phyloP scores from a whole-genome alignment of 106 monocot genomes.

The Posidonia australis region DNA sequence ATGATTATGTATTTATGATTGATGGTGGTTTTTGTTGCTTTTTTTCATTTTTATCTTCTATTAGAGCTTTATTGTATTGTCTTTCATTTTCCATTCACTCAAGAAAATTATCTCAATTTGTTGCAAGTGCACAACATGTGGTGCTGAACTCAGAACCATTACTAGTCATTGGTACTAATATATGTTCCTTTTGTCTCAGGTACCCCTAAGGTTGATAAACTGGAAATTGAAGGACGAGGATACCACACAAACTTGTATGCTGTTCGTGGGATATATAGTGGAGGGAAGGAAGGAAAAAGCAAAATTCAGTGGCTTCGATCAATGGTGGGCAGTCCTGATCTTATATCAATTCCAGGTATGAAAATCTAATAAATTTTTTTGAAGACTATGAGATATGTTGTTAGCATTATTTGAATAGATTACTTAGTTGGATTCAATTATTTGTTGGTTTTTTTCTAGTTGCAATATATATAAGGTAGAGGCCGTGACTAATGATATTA shows the following conservation, averaged over 20 bases:
- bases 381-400: too few relatives aligned
- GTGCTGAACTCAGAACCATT: neutral
- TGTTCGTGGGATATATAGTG: slow-evolving; percentile 75
- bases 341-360: slow-evolving; percentile 92
- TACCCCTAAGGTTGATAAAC: slow-evolving; percentile 69
- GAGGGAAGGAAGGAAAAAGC: slow-evolving; percentile 98
- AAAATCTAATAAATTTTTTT: neutral
- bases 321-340: slow-evolving; percentile 97
- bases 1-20: too few relatives aligned
- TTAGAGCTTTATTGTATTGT: too few relatives aligned
- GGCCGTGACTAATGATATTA: too few relatives aligned
- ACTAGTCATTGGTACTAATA: neutral
- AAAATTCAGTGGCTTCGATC: slow-evolving; percentile 95
- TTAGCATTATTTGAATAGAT: too few relatives aligned
- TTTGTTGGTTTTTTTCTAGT: too few relatives aligned
- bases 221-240: slow-evolving; percentile 98
- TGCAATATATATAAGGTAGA: too few relatives aligned
- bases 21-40: too few relatives aligned
- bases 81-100: too few relatives aligned
- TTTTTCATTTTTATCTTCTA: too few relatives aligned
- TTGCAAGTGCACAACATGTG: neutral
- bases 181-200: slow-evolving; percentile 26
- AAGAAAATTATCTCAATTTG: too few relatives aligned
- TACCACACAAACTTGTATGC: slow-evolving; percentile 97
- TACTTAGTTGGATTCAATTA: too few relatives aligned